Evolutionary conservation across 768 basidiomycete species (phyloP).

Genomic region (Clavaria fumosa): DNA sequence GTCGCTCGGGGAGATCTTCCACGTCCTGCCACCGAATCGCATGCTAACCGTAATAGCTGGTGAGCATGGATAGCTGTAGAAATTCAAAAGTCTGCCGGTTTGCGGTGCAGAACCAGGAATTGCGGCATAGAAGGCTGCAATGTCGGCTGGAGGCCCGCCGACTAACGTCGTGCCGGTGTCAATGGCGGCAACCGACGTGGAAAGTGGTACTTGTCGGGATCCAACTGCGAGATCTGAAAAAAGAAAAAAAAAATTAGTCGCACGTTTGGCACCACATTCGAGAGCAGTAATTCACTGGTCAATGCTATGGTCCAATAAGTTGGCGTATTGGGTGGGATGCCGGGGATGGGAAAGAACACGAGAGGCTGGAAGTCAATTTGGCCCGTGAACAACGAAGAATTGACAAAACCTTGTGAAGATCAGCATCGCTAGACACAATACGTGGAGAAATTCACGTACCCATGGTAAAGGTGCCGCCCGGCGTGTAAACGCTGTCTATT

Average conservation of each 20-base stretch:
- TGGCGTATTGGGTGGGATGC: slow-evolving; percentile 38
- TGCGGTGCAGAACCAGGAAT: slow-evolving; percentile 56
- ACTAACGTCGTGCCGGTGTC: slow-evolving; percentile 95
- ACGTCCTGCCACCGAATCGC: slow-evolving; percentile 61
- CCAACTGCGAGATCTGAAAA: no score
- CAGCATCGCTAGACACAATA: no score
- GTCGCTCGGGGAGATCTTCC: slow-evolving; percentile 66
- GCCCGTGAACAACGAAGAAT: slow-evolving; percentile 63
- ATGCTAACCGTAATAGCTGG: slow-evolving; percentile 49
- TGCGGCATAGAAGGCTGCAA: slow-evolving; percentile 52
- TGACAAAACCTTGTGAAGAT: no score
- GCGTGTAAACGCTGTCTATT: slow-evolving; percentile 24
- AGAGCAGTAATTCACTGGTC: slow-evolving; percentile 48
- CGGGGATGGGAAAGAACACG: no score
- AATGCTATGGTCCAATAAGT: slow-evolving; percentile 69
- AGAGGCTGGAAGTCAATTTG: slow-evolving; percentile 75
- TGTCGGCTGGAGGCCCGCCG: slow-evolving; percentile 54
- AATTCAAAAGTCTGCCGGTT: slow-evolving; percentile 57
- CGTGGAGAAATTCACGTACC: no score
- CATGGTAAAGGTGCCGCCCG: slow-evolving; percentile 60
- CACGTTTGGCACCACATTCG: no score
- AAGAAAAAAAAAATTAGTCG: no score
- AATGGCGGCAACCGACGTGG: slow-evolving; percentile 57
- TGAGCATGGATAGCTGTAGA: slow-evolving; percentile 73
- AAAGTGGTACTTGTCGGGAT: no score